Conservation (phyloP, 768 basidiomycete genomes). For the Tricholoma saponaceum region DNA sequence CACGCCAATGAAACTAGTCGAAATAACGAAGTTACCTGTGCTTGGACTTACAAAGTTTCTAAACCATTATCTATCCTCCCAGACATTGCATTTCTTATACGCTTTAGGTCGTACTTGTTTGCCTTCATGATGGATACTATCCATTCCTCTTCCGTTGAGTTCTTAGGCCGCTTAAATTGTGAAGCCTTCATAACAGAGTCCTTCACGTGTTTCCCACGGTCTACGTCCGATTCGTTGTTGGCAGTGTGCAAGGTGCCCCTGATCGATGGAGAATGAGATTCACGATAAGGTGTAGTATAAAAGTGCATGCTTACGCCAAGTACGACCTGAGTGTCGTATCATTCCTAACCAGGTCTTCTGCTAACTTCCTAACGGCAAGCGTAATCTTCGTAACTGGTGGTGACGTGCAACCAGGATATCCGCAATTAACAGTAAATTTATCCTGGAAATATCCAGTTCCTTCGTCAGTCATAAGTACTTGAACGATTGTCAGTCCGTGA, state of each 20-base stretch:
- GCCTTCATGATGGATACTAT: not conserved
- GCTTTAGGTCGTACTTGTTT: not conserved
- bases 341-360: constrained; percentile 12
- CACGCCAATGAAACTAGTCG: too few species aligned
- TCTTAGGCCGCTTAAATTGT: not conserved
- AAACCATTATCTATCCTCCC: not conserved
- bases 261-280: not conserved
- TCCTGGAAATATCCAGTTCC: constrained; percentile 14
- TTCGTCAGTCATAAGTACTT: constrained; percentile 28
- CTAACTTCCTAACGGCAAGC: constrained; percentile 8
- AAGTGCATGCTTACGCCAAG: constrained; percentile 5
- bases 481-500: not conserved
- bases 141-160: constrained; percentile 1
- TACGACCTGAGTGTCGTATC: not conserved
- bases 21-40: not conserved
- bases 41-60: not conserved
- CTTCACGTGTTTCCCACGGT: not conserved
- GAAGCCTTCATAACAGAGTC: not conserved
- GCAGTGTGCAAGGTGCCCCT: constrained; percentile 9
- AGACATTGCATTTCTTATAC: not conserved
- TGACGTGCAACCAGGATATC: not conserved
- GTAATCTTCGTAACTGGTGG: not conserved
- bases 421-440: constrained; percentile 11
- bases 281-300: not conserved
- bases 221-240: not conserved